Evolutionary conservation across 768 basidiomycete genomes (phyloP), one percentile per base, ranked within the genome.

Genomic region (Tubosaeta sp.): DNA sequence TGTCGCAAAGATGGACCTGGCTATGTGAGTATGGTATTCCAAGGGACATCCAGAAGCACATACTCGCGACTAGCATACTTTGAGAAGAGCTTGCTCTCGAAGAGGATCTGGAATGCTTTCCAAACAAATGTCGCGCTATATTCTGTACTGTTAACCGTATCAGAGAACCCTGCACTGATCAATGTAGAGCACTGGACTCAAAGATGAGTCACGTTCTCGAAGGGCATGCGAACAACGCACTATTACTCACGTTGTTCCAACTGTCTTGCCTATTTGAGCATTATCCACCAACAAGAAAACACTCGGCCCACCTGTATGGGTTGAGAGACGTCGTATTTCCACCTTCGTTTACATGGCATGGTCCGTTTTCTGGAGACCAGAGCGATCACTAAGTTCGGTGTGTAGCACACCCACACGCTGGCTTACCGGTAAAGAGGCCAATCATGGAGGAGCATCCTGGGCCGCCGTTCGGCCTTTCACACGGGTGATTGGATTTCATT

Each of bases 151-250:
- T 84, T 82, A n/a, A 82, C 79, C 0, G 74, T 76, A 48, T 79
- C 75, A 0, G 84, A 85, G 60, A 85, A 85, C 4, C 84, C 83
- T 0, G 82, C 77, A 0, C 82, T 82, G 34, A 86, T 85, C 84
- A 29, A 86, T 81, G 60, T 85, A 86, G 35, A 86, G 80, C 67
- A 86, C 84, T 86, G 46, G n/a, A n/a, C n/a, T n/a, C n/a, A n/a
- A n/a, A n/a, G n/a, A n/a, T n/a, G n/a, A n/a, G n/a, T n/a, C n/a
- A n/a, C n/a, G n/a, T n/a, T n/a, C n/a, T n/a, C n/a, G n/a, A n/a
- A n/a, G 25, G 11, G 17, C 29, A 48, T 11, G 12, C 22, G 31
- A n/a, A 9, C 9, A 22, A 61, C 81, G 35, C 45, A 85, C 85
- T 77, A 55, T 86, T 86, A 68, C 78, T 84, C 47, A 81, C 60